phyloP scores from a whole-genome alignment of 192 early-diverging fungal species.

The Lobosporangium transversale region DNA sequence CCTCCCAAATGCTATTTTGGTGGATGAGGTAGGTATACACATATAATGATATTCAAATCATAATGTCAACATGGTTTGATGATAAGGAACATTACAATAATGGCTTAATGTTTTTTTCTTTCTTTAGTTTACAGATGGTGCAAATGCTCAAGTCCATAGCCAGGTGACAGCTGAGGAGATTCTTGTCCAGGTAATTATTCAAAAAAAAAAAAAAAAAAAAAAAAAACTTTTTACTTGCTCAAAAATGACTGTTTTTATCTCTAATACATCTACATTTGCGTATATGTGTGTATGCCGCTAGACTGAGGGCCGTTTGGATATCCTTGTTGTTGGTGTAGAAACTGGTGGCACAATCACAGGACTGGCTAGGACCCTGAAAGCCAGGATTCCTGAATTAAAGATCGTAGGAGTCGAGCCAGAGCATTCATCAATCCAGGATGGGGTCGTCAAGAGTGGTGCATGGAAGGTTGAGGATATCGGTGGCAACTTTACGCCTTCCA shows the following conservation, averaged over 20 bases:
- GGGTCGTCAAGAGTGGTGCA: constrained; percentile 43
- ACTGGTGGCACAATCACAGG: constrained; percentile 72
- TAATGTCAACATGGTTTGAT: background rate
- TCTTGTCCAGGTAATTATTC: constrained; percentile 65
- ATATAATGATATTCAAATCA: background rate
- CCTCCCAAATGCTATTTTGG: constrained; percentile 59
- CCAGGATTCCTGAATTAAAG: constrained; percentile 60
- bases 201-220: no score
- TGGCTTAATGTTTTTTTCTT: background rate
- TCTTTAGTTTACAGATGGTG: constrained; percentile 30
- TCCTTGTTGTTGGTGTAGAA: constrained; percentile 75
- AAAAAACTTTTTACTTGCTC: no score
- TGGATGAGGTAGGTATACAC: constrained; percentile 66
- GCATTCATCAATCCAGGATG: constrained; percentile 65
- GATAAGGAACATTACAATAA: background rate
- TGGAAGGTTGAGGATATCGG: constrained; percentile 82
- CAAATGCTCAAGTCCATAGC: constrained; percentile 54
- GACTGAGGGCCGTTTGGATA: constrained; percentile 59
- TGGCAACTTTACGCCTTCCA: constrained; percentile 66
- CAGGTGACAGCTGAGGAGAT: constrained; percentile 71
- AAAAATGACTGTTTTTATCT: no score
- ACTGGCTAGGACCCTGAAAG: constrained; percentile 65
- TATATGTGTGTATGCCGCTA: no score
- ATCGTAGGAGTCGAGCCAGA: constrained; percentile 78
- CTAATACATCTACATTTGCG: no score